Evolutionary conservation across 2,329 filamentous ascomycete genomes (phyloP), one percentile per base, ranked within the genome.

Genomic region (Raffaelea deltoideospora): DNA sequence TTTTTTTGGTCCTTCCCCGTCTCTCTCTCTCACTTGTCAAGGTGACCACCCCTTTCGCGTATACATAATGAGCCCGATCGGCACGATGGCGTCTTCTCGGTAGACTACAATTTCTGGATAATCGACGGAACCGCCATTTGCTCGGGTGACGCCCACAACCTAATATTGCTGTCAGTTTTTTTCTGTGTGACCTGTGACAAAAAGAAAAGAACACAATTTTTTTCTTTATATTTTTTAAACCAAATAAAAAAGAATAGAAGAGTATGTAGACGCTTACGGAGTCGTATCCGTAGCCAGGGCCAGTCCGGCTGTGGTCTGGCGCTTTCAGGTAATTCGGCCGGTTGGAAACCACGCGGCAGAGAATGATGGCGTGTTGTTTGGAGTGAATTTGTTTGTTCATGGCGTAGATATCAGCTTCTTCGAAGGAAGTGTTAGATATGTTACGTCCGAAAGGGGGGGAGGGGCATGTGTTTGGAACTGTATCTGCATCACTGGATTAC

Each of bases 391-490:
- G 29, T 22, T 35, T 17, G 33, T 39, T 39, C 3, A 5, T 19
- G 22, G 37, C 37, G 11, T 35, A 39, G 18, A n/a, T 9, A n/a
- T 39, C 37, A 14, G 37, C 37, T 18, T 35, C 37, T 38, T 31
- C 13, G 20, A 15, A 28, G 4, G 8, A 15, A 11, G 34, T 24
- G 20, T 37, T 28, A 10, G 18, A 11, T 20, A 10, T 10, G 22
- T 23, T 9, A 6, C 6, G n/a, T n/a, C n/a, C n/a, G n/a, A n/a
- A n/a, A n/a, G n/a, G n/a, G n/a, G n/a, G n/a, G n/a, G n/a, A n/a
- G n/a, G n/a, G n/a, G n/a, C n/a, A n/a, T n/a, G n/a, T n/a, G n/a
- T n/a, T n/a, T n/a, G n/a, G n/a, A n/a, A n/a, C n/a, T n/a, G n/a
- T n/a, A n/a, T n/a, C n/a, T n/a, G n/a, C n/a, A n/a, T n/a, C n/a